phyloP scores from a whole-genome alignment of 495 filamentous ascomycete species.

The Echria macrotheca region DNA sequence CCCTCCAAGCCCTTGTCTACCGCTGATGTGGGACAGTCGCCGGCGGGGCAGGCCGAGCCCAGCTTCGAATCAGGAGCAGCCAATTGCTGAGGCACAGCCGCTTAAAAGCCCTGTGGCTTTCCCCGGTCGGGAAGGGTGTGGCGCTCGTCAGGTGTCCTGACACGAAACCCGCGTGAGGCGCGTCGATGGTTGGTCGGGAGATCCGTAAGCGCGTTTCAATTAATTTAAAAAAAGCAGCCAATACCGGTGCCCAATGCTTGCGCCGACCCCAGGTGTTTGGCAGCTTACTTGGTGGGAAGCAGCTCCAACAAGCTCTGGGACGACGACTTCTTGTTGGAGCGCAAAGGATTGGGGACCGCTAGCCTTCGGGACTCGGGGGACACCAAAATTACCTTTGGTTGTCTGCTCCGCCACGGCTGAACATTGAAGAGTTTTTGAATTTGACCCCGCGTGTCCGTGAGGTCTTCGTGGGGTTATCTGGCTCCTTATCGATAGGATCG shows the following conservation, averaged over 20 bases:
- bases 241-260: constrained; percentile 17
- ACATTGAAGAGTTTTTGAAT: too few species aligned
- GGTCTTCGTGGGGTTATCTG: too few species aligned
- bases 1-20: background rate
- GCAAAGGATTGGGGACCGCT: too few species aligned
- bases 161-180: constrained; percentile 31
- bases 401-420: too few species aligned
- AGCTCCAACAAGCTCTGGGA: too few species aligned
- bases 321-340: too few species aligned
- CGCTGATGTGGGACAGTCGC: background rate
- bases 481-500: too few species aligned
- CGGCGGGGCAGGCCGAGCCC: background rate
- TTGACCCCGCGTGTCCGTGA: too few species aligned
- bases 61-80: constrained; percentile 16
- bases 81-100: constrained; percentile 19
- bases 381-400: too few species aligned
- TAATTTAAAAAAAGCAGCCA: constrained; percentile 29
- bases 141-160: constrained; percentile 9
- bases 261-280: constrained; percentile 10
- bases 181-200: constrained; percentile 27
- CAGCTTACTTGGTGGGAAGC: too few species aligned
- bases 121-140: constrained; percentile 5
- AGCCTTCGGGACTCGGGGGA: too few species aligned
- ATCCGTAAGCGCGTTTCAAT: constrained; percentile 27
- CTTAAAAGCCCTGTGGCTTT: constrained; percentile 4